Percentiles rank a stretch among this genome's conserved stretches.
These are phyloP conservation scores for Neofusicoccum umdonicola DNA, from an alignment of 2,329 filamentous ascomycete species.

Conservation along the genomic window DNA sequence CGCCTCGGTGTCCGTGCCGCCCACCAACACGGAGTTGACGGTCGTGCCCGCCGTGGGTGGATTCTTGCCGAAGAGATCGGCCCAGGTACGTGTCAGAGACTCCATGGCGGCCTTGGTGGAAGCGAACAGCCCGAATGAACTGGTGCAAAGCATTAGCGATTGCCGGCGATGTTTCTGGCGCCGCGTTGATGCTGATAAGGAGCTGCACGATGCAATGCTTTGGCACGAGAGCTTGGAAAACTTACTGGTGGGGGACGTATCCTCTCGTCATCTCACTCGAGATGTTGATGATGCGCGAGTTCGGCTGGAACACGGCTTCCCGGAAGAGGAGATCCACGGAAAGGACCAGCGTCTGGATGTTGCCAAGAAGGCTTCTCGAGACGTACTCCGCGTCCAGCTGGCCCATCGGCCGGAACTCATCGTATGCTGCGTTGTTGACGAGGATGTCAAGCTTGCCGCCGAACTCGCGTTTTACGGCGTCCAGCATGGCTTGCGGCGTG, in stretches of 20 bases:
- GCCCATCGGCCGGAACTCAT: slow-evolving; percentile 20
- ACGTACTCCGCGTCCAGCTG: slow-evolving; percentile 22
- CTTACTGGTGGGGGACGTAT: slow-evolving; percentile 17
- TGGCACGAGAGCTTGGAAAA: too few species aligned
- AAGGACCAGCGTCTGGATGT: slow-evolving; percentile 25
- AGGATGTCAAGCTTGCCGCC: slow-evolving; percentile 26
- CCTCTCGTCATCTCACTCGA: slow-evolving; percentile 22
- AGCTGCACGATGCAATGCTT: too few species aligned
- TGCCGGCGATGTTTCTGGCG: background rate
- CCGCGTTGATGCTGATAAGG: too few species aligned
- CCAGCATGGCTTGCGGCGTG: slow-evolving; percentile 20
- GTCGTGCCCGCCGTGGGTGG: slow-evolving; percentile 24
- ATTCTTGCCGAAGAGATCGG: slow-evolving; percentile 24
- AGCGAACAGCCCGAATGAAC: slow-evolving; percentile 7
- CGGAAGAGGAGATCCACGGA: slow-evolving; percentile 27
- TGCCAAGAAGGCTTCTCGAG: slow-evolving; percentile 20
- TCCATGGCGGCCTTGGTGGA: slow-evolving; percentile 27
- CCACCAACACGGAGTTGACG: slow-evolving; percentile 30
- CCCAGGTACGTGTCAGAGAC: slow-evolving; percentile 25
- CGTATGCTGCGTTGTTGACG: slow-evolving; percentile 24
- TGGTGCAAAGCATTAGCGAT: slow-evolving; percentile 15
- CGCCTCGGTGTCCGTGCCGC: slow-evolving; percentile 29
- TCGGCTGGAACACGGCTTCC: slow-evolving; percentile 20
- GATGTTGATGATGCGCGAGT: slow-evolving; percentile 26
- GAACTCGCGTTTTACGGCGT: slow-evolving; percentile 21